Percentiles rank a stretch among this genome's conserved stretches.
phyloP scores from a whole-genome alignment of 768 basidiomycete genomes.

The Phaeotremella skinneri region DNA sequence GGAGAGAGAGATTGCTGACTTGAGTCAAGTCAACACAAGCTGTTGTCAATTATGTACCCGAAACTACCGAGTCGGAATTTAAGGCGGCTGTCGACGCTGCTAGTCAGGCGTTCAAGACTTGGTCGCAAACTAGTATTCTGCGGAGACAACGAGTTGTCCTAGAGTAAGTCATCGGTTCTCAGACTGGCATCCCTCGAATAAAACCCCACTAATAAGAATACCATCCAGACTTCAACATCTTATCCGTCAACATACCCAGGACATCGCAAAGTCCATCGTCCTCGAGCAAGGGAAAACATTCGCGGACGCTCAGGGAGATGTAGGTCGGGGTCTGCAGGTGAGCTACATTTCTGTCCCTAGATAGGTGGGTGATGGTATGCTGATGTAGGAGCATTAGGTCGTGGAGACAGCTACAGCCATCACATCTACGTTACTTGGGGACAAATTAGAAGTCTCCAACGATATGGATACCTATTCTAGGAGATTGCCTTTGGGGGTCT shows the following conservation, averaged over 20 bases:
- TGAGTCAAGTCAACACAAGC: conserved; percentile 76
- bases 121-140: conserved; percentile 81
- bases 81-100: conserved; percentile 78
- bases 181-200: too few species aligned
- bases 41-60: conserved; percentile 80
- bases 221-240: conserved; percentile 72
- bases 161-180: conserved; percentile 62
- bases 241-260: conserved; percentile 79
- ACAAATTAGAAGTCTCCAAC: conserved; percentile 87
- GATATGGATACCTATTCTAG: conserved; percentile 91
- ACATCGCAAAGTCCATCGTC: conserved; percentile 82
- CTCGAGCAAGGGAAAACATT: conserved; percentile 95
- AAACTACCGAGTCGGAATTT: conserved; percentile 79
- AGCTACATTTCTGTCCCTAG: conserved; percentile 59
- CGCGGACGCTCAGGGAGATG: conserved; percentile 90
- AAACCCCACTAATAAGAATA: neutral
- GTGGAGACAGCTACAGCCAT: conserved; percentile 65
- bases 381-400: conserved; percentile 34
- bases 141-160: conserved; percentile 82
- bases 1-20: conserved; percentile 4
- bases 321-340: conserved; percentile 87
- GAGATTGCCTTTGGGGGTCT: conserved; percentile 80
- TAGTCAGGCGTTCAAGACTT: conserved; percentile 77
- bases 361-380: neutral
- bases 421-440: conserved; percentile 79